These are phyloP conservation scores for Calonectria pseudoreteaudii DNA, from an alignment of 2,329 filamentous ascomycete species.

Conservation along the genomic window DNA sequence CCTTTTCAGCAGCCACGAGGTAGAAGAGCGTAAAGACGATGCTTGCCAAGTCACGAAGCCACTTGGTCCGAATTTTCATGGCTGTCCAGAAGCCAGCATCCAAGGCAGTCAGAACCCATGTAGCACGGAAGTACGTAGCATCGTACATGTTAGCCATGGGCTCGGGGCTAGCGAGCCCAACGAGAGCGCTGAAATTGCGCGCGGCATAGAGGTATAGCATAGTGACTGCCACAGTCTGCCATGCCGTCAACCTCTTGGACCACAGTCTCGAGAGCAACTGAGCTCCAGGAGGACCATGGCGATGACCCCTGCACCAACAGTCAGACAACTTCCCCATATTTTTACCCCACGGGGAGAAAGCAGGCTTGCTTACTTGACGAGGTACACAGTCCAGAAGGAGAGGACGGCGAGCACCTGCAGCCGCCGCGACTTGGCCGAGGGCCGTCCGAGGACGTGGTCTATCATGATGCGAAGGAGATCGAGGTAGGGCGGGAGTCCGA, in stretches of 20 bases:
- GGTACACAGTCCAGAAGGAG: constrained; percentile 89
- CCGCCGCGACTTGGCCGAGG: constrained; percentile 90
- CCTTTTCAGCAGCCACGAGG: constrained; percentile 89
- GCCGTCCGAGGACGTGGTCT: constrained; percentile 93
- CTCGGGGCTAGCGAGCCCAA: constrained; percentile 91
- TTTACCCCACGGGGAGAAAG: constrained; percentile 8
- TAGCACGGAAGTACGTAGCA: constrained; percentile 91
- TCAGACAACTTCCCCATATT: constrained; percentile 29
- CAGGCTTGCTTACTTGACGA: constrained; percentile 70
- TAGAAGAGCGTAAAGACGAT: constrained; percentile 92
- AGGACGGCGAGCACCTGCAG: constrained; percentile 93
- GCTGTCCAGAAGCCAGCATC: constrained; percentile 99
- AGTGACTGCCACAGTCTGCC: constrained; percentile 89
- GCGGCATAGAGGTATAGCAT: constrained; percentile 92
- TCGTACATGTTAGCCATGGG: constrained; percentile 95
- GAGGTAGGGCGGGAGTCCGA: not conserved
- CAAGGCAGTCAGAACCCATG: constrained; percentile 94
- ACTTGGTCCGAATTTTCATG: constrained; percentile 86
- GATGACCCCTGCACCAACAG: constrained; percentile 73
- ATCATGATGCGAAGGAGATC: constrained; percentile 58
- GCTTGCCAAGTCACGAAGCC: constrained; percentile 84
- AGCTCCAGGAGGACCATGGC: constrained; percentile 86
- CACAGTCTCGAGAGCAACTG: constrained; percentile 78
- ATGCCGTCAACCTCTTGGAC: constrained; percentile 80
- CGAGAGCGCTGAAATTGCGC: constrained; percentile 92